Percentiles rank a stretch among this genome's conserved stretches.
phyloP scores from a whole-genome alignment of 2,329 filamentous ascomycete species.

The Neophaeococcomyces mojaviensis region DNA sequence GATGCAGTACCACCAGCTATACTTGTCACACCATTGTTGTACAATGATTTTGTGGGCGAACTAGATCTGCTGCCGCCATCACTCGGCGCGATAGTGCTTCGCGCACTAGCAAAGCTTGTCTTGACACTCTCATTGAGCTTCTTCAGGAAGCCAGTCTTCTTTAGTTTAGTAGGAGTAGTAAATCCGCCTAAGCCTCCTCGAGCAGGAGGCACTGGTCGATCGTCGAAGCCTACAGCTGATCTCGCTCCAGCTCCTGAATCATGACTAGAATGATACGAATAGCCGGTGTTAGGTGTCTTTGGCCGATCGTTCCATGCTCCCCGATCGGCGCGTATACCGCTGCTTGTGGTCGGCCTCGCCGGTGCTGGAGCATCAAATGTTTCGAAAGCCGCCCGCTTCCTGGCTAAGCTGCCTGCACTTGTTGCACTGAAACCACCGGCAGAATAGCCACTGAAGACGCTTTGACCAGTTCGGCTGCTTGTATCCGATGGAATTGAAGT shows the following conservation, averaged over 20 bases:
- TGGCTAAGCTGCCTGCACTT: constrained; percentile 85
- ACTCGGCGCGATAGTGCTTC: constrained; percentile 67
- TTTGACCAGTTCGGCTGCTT: constrained; percentile 71
- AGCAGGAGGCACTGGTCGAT: constrained; percentile 43
- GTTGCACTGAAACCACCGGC: constrained; percentile 89
- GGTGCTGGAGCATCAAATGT: constrained; percentile 16
- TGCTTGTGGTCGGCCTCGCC: constrained; percentile 39
- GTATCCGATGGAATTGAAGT: constrained; percentile 59
- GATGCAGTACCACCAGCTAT: constrained; percentile 45
- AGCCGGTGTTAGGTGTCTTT: constrained; percentile 57
- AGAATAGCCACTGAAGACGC: constrained; percentile 87
- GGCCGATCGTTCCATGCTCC: constrained; percentile 30
- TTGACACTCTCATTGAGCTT: constrained; percentile 92
- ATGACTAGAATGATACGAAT: constrained; percentile 90
- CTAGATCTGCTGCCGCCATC: constrained; percentile 31
- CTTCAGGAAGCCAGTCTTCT: constrained; percentile 86
- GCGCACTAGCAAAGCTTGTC: constrained; percentile 81
- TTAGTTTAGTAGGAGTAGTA: constrained; percentile 62
- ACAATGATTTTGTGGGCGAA: constrained; percentile 42
- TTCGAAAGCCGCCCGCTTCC: constrained; percentile 44
- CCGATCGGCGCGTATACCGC: constrained; percentile 33
- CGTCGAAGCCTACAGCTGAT: constrained; percentile 57
- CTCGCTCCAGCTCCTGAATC: constrained; percentile 52
- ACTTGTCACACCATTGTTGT: constrained; percentile 42
- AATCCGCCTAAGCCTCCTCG: constrained; percentile 64